A percentile compares a stretch with the other conserved stretches of the same genome.
phyloP scores from a whole-genome alignment of 768 basidiomycete genomes.

The Nidula microcarpa region DNA sequence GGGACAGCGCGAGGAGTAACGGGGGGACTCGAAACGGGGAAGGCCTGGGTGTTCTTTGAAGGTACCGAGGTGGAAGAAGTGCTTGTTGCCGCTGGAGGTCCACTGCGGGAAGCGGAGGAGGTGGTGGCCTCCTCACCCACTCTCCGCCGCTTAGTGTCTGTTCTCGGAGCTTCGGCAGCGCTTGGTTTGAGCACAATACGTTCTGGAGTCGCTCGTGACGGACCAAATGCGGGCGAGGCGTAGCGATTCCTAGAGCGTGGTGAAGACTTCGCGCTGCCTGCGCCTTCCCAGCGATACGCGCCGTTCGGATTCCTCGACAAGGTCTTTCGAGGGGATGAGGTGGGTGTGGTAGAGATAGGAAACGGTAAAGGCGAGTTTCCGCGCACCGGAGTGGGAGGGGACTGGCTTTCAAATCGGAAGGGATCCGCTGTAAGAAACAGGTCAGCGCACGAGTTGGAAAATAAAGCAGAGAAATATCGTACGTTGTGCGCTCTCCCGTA shows the following conservation, averaged over 20 bases:
- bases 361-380: conserved; percentile 27
- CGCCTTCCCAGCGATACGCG: conserved; percentile 70
- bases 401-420: conserved; percentile 59
- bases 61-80: conserved; percentile 6
- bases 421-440: conserved; percentile 27
- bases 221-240: conserved; percentile 70
- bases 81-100: background rate
- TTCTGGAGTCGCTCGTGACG: conserved; percentile 41
- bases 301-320: conserved; percentile 75
- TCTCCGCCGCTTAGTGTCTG: conserved; percentile 61
- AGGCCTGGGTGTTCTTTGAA: conserved; percentile 17
- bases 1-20: conserved; percentile 18
- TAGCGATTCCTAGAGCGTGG: conserved; percentile 55
- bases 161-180: conserved; percentile 30
- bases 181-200: conserved; percentile 33
- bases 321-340: conserved; percentile 45
- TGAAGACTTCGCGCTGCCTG: conserved; percentile 58
- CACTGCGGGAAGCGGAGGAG: conserved; percentile 17
- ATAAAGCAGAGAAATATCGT: conserved; percentile 9
- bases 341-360: conserved; percentile 10
- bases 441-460: conserved; percentile 7
- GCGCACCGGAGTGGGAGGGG: conserved; percentile 34
- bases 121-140: conserved; percentile 41
- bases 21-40: conserved; percentile 28
- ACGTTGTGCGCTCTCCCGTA: conserved; percentile 52